phyloP scores from a whole-genome alignment of 2,329 filamentous ascomycete species.

The Albophoma yamanashiensis region DNA sequence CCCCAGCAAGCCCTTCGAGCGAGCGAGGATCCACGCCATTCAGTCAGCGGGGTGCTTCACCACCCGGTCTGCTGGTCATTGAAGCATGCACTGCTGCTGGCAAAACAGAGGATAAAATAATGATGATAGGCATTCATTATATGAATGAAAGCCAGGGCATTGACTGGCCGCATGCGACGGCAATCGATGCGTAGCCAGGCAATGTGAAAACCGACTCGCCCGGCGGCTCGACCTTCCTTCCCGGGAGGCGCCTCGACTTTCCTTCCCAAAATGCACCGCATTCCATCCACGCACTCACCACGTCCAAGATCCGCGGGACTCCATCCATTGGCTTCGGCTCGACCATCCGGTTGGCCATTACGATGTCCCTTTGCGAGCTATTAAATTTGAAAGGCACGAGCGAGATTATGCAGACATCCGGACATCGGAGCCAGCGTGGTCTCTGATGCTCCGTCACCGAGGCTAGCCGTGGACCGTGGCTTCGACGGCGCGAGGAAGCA shows the following conservation, averaged over 20 bases:
- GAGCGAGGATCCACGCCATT: too few species aligned
- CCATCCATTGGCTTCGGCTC: background rate
- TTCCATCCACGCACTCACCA: background rate
- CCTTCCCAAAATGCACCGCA: background rate
- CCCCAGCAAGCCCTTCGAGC: too few species aligned
- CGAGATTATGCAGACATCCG: background rate
- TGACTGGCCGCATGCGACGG: too few species aligned
- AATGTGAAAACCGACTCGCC: too few species aligned
- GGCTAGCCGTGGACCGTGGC: background rate
- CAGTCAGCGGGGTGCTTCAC: too few species aligned
- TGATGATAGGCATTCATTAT: too few species aligned
- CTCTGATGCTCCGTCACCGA: background rate
- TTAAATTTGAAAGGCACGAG: background rate
- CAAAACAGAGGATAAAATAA: too few species aligned
- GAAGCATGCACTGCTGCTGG: too few species aligned
- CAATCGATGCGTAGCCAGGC: too few species aligned
- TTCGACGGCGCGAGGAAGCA: background rate
- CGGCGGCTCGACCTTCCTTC: slow-evolving; percentile 3
- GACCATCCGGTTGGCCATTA: background rate
- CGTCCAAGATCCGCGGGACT: background rate
- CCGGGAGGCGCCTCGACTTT: slow-evolving; percentile 3
- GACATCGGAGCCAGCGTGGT: background rate
- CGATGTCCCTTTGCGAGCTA: background rate
- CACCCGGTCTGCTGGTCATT: too few species aligned
- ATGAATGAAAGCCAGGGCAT: too few species aligned